phyloP scores from a whole-genome alignment of 805 yeast species.

The Candida silvicultrix region DNA sequence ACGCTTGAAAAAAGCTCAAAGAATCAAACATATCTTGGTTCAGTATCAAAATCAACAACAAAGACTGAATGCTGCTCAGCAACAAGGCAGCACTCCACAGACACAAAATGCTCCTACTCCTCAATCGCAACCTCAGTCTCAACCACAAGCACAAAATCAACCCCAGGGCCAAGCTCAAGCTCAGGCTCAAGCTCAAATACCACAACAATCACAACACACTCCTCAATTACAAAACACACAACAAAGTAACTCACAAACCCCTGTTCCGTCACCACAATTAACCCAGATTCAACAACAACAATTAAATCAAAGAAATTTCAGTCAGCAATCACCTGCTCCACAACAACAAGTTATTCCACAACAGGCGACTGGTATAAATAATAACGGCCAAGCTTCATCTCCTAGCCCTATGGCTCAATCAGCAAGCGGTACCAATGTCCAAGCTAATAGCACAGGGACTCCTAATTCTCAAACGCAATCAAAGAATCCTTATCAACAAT shows the following conservation, averaged over 20 bases:
- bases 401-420: constrained; percentile 13
- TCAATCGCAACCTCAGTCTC: constrained; percentile 39
- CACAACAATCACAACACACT: constrained; percentile 19
- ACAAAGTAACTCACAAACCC: not conserved
- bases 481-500: constrained; percentile 23
- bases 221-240: constrained; percentile 7
- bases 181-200: constrained; percentile 6
- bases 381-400: constrained; percentile 7
- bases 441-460: constrained; percentile 2
- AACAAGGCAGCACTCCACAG: constrained; percentile 10
- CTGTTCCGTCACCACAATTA: not conserved
- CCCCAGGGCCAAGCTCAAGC: constrained; percentile 10
- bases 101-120: constrained; percentile 4
- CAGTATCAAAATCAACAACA: constrained; percentile 45
- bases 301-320: constrained; percentile 4
- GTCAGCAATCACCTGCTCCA: not conserved
- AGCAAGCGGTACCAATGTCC: constrained; percentile 2
- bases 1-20: constrained; percentile 56
- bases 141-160: constrained; percentile 18
- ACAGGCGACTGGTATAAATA: not conserved
- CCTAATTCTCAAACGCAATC: constrained; percentile 4
- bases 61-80: constrained; percentile 2
- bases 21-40: constrained; percentile 53
- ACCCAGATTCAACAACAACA: constrained; percentile 3
- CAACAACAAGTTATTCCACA: not conserved